These are phyloP conservation scores for Pseudogymnoascus sp. DNA, from an alignment of 2,329 filamentous ascomycete genomes.

Conservation along the genomic window DNA sequence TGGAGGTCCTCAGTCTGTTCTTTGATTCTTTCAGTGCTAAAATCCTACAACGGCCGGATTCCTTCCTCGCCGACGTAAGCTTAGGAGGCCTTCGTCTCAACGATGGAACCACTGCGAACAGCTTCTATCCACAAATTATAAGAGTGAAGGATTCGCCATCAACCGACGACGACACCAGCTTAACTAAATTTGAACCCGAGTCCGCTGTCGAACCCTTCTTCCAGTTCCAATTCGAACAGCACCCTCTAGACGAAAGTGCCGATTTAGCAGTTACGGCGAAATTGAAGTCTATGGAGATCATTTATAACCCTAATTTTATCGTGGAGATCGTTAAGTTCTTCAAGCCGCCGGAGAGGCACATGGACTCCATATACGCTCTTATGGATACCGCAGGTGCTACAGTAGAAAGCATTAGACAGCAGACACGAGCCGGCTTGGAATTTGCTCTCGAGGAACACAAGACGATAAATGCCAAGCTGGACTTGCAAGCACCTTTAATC, in stretches of 20 bases:
- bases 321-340: constrained; percentile 93
- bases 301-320: constrained; percentile 93
- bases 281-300: constrained; percentile 89
- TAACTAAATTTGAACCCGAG: constrained; percentile 32
- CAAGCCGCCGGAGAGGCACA: constrained; percentile 88
- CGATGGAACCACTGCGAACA: constrained; percentile 88
- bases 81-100: constrained; percentile 90
- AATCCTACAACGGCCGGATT: constrained; percentile 82
- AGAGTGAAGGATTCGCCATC: constrained; percentile 79
- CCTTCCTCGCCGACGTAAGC: constrained; percentile 78
- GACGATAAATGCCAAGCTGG: constrained; percentile 91
- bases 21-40: constrained; percentile 94
- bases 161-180: constrained; percentile 33
- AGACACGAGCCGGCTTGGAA: constrained; percentile 90
- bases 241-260: constrained; percentile 85
- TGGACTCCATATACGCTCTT: constrained; percentile 94
- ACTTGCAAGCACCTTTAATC: constrained; percentile 90
- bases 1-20: constrained; percentile 80
- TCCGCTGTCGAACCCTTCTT: constrained; percentile 73
- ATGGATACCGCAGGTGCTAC: constrained; percentile 95
- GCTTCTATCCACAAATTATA: constrained; percentile 89
- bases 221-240: constrained; percentile 85
- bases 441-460: constrained; percentile 97
- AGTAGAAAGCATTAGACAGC: constrained; percentile 87
- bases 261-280: constrained; percentile 87